Evolutionary conservation across 805 yeast species (phyloP).

Genomic region (Candida alai): DNA sequence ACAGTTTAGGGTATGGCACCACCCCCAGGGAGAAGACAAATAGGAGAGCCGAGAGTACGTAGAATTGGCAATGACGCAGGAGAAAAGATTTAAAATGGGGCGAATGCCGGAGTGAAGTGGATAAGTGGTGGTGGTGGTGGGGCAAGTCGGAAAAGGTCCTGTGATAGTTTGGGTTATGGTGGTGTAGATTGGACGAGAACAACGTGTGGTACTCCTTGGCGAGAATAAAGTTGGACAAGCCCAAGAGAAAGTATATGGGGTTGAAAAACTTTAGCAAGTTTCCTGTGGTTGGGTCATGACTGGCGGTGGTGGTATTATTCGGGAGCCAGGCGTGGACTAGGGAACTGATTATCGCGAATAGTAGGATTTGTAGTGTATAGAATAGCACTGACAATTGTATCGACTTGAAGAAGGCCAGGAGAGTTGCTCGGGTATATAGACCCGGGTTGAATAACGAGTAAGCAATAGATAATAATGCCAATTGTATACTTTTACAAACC

Average conservation of each 20-base stretch:
- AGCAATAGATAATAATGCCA: constrained; percentile 47
- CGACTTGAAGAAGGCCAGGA: constrained; percentile 29
- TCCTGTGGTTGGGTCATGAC: too few species aligned
- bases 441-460: constrained; percentile 44
- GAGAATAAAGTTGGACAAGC: too few species aligned
- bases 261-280: too few species aligned
- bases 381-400: constrained; percentile 30
- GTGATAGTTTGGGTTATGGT: constrained; percentile 28
- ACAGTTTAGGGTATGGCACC: too few species aligned
- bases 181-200: constrained; percentile 35
- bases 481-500: constrained; percentile 50
- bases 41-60: too few species aligned
- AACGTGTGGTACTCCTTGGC: too few species aligned
- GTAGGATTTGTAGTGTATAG: constrained; percentile 33
- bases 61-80: too few species aligned
- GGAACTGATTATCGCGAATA: too few species aligned
- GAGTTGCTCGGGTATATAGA: constrained; percentile 19
- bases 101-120: constrained; percentile 13
- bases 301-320: too few species aligned
- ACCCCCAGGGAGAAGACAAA: constrained; percentile 13
- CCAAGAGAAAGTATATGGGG: too few species aligned
- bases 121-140: background rate
- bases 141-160: constrained; percentile 5
- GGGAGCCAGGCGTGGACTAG: too few species aligned
- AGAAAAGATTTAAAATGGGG: constrained; percentile 19